Conservation (phyloP, 1,284 basidiomycete genomes). For the Apiotrichum akiyoshidainum region DNA sequence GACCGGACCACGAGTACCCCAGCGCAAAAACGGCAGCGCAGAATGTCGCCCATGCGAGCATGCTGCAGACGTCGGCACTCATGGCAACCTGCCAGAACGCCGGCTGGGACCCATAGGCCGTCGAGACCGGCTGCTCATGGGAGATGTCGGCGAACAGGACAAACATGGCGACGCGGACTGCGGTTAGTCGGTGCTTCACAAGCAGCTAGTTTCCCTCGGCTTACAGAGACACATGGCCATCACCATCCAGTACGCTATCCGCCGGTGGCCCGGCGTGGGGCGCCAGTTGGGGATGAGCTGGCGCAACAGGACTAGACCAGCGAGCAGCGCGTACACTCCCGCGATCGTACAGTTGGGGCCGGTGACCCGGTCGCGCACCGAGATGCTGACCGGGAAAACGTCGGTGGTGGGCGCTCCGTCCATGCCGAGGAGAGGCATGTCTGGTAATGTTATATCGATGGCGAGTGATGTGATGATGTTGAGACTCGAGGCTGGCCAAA, state of each 20-base stretch:
- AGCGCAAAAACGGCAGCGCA: background rate
- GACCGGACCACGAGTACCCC: background rate
- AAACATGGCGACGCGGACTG: background rate
- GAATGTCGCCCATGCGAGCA: background rate
- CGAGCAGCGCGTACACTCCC: background rate
- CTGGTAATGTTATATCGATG: too few relatives aligned
- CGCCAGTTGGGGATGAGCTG: background rate
- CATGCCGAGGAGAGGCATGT: too few relatives aligned
- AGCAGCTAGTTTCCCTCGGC: background rate
- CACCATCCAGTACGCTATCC: background rate
- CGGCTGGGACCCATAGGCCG: background rate
- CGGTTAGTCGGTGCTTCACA: too few relatives aligned
- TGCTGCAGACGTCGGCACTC: background rate
- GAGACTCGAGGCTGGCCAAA: too few relatives aligned
- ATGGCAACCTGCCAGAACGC: background rate
- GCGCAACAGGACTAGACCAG: background rate
- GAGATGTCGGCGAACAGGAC: background rate
- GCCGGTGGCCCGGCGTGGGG: background rate
- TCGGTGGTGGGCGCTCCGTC: background rate
- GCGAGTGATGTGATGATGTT: too few relatives aligned
- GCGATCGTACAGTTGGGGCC: background rate
- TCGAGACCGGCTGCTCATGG: too few relatives aligned
- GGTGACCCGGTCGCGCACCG: background rate
- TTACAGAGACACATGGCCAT: background rate
- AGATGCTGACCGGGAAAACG: background rate